These are phyloP conservation scores for Globisporangium polare DNA, from an alignment of 352 stramenopile species.

Conservation along the genomic window DNA sequence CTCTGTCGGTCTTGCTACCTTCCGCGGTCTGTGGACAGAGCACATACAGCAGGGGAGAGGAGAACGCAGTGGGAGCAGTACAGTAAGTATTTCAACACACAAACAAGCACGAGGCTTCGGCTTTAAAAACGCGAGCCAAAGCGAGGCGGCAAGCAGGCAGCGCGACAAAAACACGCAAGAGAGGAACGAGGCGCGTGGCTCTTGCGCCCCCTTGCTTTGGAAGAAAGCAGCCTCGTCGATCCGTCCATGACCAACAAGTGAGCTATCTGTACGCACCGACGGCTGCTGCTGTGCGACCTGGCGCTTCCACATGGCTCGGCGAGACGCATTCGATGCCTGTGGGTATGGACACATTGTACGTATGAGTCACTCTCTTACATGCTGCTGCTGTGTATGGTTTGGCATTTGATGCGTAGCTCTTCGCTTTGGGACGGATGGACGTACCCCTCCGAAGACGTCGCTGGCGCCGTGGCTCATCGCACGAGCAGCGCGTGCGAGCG, in stretches of 20 bases:
- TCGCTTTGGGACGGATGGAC: not conserved
- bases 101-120: not conserved
- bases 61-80: not conserved
- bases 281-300: constrained; percentile 32
- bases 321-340: constrained; percentile 47
- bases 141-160: no score
- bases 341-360: not conserved
- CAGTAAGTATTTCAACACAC: constrained; percentile 1
- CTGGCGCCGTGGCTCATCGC: not conserved
- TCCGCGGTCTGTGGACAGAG: constrained; percentile 7
- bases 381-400: not conserved
- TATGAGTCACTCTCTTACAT: not conserved
- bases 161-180: constrained; percentile 2
- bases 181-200: not conserved
- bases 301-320: constrained; percentile 68
- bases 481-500: not conserved
- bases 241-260: no score
- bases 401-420: not conserved
- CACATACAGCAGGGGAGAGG: no score
- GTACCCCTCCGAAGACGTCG: constrained; percentile 6
- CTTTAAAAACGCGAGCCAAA: not conserved
- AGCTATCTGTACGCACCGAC: not conserved
- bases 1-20: not conserved
- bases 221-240: no score
- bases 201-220: not conserved